Conservation (phyloP, 225 moss, liverwort and hornwort species). For the Pseudoscleropodium purum region DNA sequence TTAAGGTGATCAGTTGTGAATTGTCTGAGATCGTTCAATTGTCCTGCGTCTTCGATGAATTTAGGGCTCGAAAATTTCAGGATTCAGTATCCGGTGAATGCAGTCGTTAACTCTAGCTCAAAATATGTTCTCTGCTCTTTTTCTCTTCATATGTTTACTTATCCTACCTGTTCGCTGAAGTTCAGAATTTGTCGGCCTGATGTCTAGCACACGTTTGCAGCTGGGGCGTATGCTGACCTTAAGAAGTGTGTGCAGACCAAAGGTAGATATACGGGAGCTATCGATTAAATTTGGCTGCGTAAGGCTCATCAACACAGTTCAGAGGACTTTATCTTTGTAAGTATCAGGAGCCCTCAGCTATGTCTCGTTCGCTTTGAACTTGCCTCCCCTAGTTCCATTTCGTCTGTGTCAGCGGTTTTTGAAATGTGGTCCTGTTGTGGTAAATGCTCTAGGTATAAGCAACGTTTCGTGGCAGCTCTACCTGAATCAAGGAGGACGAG, state of each 20-base stretch:
- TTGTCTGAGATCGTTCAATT: background rate
- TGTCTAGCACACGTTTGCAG: background rate
- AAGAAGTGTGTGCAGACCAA: constrained; percentile 22
- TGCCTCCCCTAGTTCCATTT: background rate
- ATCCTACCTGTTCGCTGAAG: background rate
- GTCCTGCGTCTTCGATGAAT: background rate
- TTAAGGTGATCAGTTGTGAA: constrained; percentile 31
- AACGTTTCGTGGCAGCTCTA: constrained; percentile 74
- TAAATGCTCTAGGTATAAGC: constrained; percentile 41
- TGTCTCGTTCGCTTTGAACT: background rate
- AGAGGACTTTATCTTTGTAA: constrained; percentile 57
- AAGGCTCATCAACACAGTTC: constrained; percentile 57
- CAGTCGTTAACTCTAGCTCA: no score
- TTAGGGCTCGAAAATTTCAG: background rate
- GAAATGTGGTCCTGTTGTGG: background rate
- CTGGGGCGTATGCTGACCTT: background rate
- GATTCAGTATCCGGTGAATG: background rate
- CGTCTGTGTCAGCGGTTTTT: background rate
- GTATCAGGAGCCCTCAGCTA: background rate
- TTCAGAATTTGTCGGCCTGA: background rate
- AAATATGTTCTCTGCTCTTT: no score
- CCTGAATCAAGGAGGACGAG: constrained; percentile 71
- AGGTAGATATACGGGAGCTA: constrained; percentile 73
- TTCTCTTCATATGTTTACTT: background rate
- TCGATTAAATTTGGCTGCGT: constrained; percentile 93